Evolutionary conservation across 805 yeast genomes (phyloP), one percentile per base, ranked within the genome.

Genomic region (Kuraishia cidri): DNA sequence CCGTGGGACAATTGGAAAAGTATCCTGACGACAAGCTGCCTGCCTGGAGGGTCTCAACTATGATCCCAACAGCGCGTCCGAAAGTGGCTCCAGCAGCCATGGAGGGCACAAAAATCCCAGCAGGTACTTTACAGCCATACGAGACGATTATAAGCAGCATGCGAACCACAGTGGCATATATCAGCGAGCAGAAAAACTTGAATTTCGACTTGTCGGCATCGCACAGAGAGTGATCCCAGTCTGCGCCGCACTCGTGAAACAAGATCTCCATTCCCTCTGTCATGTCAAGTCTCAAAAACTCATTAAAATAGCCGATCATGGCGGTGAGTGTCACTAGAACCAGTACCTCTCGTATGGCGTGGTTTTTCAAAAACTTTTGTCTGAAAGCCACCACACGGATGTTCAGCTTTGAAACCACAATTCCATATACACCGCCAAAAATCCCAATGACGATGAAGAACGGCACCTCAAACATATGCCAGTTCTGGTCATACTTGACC

Each of bases 81-180:
- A 85, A 82, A 0, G 95, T 75, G 0, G 97, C 97, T 15, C 98
- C 98, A 2, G 87, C 82, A 0, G 95, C 88, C 94, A 92, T 85
- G 2, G 95, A 83, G 3, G 98, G 98, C 34, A 92, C 94, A 57
- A 92, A 81, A 5, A 90, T 85, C 11, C 98, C 98, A n/a, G 97
- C 94, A 0, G 98, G 98, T 1, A 90, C 88, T 55, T 81, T 86
- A 40, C 87, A 78, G 3, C 96, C 96, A 52, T 94, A 92, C 0
- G 97, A 81, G 11, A 92, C 64, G 18, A 87, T 71, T 18, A 92
- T 84, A 31, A 92, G 64, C 0, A 67, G 41, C 60, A 79, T 73
- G 35, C 98, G 65, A 4, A 85, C 57, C 0, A 75, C 41, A 0
- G 95, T 81, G 0, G 97, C 97, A 32, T 72, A 61, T 0, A 69